A percentile compares a stretch with the other conserved stretches of the same genome.
Conservation (phyloP, 495 filamentous ascomycete species). For the Talaromyces trachyspermus region DNA sequence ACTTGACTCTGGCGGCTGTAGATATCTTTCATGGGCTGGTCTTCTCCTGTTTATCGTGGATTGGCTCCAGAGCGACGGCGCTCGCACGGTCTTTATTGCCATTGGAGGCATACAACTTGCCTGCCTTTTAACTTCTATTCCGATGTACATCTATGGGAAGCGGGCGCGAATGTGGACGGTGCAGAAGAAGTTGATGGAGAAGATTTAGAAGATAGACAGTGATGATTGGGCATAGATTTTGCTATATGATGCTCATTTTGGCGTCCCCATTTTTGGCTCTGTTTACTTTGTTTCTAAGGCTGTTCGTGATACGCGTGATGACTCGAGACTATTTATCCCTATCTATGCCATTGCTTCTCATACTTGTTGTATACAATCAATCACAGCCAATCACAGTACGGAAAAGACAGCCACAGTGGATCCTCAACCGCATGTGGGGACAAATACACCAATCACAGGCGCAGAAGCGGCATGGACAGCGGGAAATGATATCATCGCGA, state of each 20-base stretch:
- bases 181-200: constrained; percentile 81
- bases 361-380: too few species aligned
- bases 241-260: background rate
- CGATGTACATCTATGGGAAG: constrained; percentile 96
- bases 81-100: constrained; percentile 70
- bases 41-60: constrained; percentile 88
- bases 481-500: too few species aligned
- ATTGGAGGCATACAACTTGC: constrained; percentile 84
- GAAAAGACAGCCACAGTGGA: too few species aligned
- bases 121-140: constrained; percentile 66
- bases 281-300: too few species aligned
- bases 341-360: too few species aligned
- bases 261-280: too few species aligned
- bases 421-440: too few species aligned
- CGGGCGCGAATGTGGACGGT: constrained; percentile 95
- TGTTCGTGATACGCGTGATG: too few species aligned
- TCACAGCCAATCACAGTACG: too few species aligned
- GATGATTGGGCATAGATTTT: background rate
- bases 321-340: too few species aligned
- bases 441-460: too few species aligned
- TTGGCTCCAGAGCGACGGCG: constrained; percentile 71
- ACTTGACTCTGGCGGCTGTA: constrained; percentile 17
- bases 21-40: constrained; percentile 83
- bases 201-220: constrained; percentile 43
- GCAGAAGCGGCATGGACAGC: too few species aligned